Percentiles rank a stretch among this genome's conserved stretches.
phyloP scores from a whole-genome alignment of 805 yeast species.

The Candida pseudoglaebosa region DNA sequence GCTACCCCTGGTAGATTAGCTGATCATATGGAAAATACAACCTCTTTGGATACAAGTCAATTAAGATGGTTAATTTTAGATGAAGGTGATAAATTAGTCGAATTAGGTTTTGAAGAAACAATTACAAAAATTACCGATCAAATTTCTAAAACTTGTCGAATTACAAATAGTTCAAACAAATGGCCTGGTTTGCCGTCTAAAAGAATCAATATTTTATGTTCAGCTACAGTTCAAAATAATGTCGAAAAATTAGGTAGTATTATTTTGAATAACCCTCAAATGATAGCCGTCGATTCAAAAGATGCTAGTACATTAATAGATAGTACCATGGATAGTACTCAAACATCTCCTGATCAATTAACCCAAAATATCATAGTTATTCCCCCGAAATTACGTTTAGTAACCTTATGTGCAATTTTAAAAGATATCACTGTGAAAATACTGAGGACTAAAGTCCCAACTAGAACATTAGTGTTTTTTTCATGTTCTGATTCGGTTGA shows the following conservation, averaged over 20 bases:
- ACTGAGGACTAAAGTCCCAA: constrained; percentile 8
- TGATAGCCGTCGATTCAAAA: constrained; percentile 42
- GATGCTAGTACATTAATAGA: constrained; percentile 6
- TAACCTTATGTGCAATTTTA: constrained; percentile 67
- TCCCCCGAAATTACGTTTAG: constrained; percentile 89
- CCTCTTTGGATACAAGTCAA: constrained; percentile 64
- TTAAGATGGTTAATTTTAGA: constrained; percentile 87
- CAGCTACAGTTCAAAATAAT: constrained; percentile 85
- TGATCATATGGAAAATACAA: constrained; percentile 91
- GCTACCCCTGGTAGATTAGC: constrained; percentile 97
- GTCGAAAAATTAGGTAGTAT: constrained; percentile 80
- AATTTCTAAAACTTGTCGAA: constrained; percentile 44
- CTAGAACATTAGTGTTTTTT: constrained; percentile 76
- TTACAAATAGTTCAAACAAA: constrained; percentile 29
- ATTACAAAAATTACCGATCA: constrained; percentile 67
- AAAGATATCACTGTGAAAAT: constrained; percentile 33
- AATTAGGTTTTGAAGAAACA: constrained; percentile 94
- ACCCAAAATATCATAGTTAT: constrained; percentile 75
- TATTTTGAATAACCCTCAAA: constrained; percentile 67
- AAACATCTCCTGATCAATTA: constrained; percentile 84
- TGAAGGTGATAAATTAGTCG: constrained; percentile 96
- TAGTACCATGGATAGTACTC: constrained; percentile 7
- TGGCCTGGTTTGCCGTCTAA: constrained; percentile 62
- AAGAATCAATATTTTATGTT: constrained; percentile 80
- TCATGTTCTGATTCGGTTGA: constrained; percentile 97